phyloP scores from a whole-genome alignment of 225 moss, liverwort and hornwort species.

The Bryum argenteum region DNA sequence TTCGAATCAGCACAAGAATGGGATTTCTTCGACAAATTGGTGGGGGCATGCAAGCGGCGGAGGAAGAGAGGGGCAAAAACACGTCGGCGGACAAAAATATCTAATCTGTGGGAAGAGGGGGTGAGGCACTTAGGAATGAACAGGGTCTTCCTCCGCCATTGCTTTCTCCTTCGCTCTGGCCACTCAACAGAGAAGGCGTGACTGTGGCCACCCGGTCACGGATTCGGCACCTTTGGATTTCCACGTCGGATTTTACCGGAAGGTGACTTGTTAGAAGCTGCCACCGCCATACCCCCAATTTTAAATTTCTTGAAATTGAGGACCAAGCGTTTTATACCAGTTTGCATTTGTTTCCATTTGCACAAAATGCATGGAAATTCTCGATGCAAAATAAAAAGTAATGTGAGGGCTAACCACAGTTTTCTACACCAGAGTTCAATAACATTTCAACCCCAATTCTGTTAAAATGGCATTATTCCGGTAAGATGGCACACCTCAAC shows the following conservation, averaged over 20 bases:
- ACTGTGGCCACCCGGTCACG: neutral
- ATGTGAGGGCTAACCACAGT: no score
- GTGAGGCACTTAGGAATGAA: neutral
- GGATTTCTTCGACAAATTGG: neutral
- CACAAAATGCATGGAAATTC: no score
- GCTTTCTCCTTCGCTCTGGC: constrained; percentile 34
- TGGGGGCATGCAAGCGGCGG: neutral
- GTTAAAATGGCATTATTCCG: no score
- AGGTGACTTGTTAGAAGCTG: neutral
- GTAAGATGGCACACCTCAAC: no score
- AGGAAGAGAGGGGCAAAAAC: neutral
- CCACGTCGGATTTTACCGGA: constrained; percentile 13
- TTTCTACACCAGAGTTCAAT: no score
- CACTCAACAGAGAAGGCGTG: constrained; percentile 23
- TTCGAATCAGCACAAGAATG: neutral
- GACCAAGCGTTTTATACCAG: no score
- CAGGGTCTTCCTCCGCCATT: constrained; percentile 36
- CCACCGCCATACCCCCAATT: neutral
- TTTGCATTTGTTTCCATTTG: no score
- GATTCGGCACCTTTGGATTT: neutral
- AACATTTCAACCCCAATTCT: no score
- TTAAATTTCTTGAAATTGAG: neutral
- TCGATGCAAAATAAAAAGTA: no score
- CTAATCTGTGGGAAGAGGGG: neutral
- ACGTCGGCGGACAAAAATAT: constrained; percentile 30